Evolutionary conservation across 2,329 filamentous ascomycete genomes (phyloP), one percentile per base, ranked within the genome.

Genomic region (Clarireedia monteithiana): DNA sequence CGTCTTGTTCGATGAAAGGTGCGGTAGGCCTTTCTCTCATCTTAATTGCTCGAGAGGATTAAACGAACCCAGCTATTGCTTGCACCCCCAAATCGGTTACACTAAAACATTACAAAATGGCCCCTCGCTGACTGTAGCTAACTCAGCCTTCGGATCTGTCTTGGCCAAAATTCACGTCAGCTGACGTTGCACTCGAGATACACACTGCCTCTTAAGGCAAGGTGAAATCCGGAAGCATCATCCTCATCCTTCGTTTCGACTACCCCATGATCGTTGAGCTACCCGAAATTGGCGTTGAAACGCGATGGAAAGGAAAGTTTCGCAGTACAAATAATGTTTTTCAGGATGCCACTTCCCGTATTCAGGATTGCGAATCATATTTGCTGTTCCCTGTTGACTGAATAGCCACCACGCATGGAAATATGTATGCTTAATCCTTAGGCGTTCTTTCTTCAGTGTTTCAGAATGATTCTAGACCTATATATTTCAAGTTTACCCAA

Each of bases 171-270:
- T 26, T 17, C 17, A 50, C 49, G 53, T 55, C 53, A 55, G 53
- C 47, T 55, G 53, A 50, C 23, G 53, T 50, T 50, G 36, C 39
- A 55, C 36, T 26, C 40, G 14, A 23, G 30, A 49, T 34, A 54
- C n/a, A 42, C 24, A 20, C 23, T 39, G 5, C 36, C 26, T 5
- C n/a, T n/a, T 45, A 26, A 38, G 24, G 23, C 34, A 54, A 49
- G 24, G 9, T 26, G 36, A 30, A 36, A 30, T 54, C 52, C n/a
- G 39, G 52, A 36, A 40, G 42, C 27, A 15, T 24, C 26, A 48
- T 49, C 52, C 45, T 54, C 45, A 48, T 54, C 50, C 50, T 48
- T 36, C 26, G 7, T 48, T 24, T 15, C 27, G 20, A 47, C 6
- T 14, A 38, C 30, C 48, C 20, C 36, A 34, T 34, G 30, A 34